These are phyloP conservation scores for Fusarium newnesense DNA, from an alignment of 2,329 filamentous ascomycete genomes.

Conservation along the genomic window DNA sequence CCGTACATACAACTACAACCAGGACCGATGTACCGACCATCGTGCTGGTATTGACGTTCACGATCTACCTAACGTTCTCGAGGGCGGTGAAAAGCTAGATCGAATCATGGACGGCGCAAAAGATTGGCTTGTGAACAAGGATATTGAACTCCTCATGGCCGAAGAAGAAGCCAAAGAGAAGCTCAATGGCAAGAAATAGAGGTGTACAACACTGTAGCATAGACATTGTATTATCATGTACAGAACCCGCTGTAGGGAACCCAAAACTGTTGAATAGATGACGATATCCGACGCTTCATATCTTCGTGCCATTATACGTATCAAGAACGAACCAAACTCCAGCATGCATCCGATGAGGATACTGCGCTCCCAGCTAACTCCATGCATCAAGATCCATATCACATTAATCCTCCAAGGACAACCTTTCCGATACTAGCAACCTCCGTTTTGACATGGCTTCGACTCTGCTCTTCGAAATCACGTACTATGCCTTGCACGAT, in stretches of 20 bases:
- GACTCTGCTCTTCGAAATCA: slow-evolving; percentile 91
- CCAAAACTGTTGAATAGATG: neutral
- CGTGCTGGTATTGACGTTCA: slow-evolving; percentile 82
- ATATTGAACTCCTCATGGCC: slow-evolving; percentile 77
- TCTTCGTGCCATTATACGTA: slow-evolving; percentile 18
- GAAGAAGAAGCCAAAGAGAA: slow-evolving; percentile 61
- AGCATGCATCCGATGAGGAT: slow-evolving; percentile 34
- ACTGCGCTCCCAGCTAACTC: slow-evolving; percentile 37
- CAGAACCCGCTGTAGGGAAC: slow-evolving; percentile 25
- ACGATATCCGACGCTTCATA: slow-evolving; percentile 20
- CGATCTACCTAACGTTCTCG: slow-evolving; percentile 82
- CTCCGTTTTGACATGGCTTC: slow-evolving; percentile 80
- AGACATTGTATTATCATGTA: slow-evolving; percentile 30
- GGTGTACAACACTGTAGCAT: slow-evolving; percentile 7
- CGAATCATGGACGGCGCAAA: slow-evolving; percentile 81
- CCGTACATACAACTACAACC: slow-evolving; percentile 84
- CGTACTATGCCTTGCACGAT: slow-evolving; percentile 87
- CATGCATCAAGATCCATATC: slow-evolving; percentile 31
- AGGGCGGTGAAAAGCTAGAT: slow-evolving; percentile 76
- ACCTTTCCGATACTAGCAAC: slow-evolving; percentile 88
- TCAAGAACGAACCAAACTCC: slow-evolving; percentile 30
- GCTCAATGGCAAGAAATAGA: slow-evolving; percentile 20
- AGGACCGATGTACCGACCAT: slow-evolving; percentile 88
- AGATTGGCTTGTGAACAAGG: slow-evolving; percentile 78
- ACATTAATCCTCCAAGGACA: slow-evolving; percentile 87